Base-by-base conservation (phyloP, 352 stramenopile genomes). In the Pythium volutum region DNA sequence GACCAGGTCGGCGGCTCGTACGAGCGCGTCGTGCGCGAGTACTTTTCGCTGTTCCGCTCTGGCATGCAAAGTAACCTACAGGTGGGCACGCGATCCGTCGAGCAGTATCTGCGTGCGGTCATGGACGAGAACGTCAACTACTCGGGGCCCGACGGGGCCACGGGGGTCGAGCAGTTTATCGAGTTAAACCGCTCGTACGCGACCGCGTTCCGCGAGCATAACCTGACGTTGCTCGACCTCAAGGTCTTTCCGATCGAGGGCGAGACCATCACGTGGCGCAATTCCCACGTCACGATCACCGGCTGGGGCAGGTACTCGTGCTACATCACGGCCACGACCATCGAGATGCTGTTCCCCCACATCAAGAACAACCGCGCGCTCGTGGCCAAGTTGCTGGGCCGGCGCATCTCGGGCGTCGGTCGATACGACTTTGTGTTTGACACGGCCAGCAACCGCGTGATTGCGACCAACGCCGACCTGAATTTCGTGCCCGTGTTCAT, bases 271-370 rank as follows among this genome's bases (percentile, higher is more conserved):
- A 23, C 55, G 43, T 62, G 45, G 31, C 25, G 54, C 20, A 64
- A 55, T 8, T n/a, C 11, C 3, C 34, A 29, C 9, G 47, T 64
- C 16, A 64, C 47, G 18, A 46, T 64, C 34, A 64, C 23, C 22
- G 56, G 56, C 34, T 64, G 56, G 56, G 56, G 56, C 18, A 22
- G 39, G 31, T 64, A 64, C 47, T 64, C 56, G 56, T 56, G 46
- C 47, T 55, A 51, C 36, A 56, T 64, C 56, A 64, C 57, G 26
- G 36, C 50, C 0, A 57, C 50, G n/a, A 64, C 57, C 23, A 64
- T 64, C 39, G 57, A 64, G 47, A 64, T 64, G 46, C 31, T 64
- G n/a, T 64, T 64, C 29, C 57, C 57, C 16, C 57, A 64, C 23
- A 50, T 64, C 38, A 50, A 57, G 38, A 25, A 4, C 16, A 56